These are phyloP conservation scores for Ceratocystis huliohia DNA, from an alignment of 2,329 filamentous ascomycete genomes.

Conservation along the genomic window DNA sequence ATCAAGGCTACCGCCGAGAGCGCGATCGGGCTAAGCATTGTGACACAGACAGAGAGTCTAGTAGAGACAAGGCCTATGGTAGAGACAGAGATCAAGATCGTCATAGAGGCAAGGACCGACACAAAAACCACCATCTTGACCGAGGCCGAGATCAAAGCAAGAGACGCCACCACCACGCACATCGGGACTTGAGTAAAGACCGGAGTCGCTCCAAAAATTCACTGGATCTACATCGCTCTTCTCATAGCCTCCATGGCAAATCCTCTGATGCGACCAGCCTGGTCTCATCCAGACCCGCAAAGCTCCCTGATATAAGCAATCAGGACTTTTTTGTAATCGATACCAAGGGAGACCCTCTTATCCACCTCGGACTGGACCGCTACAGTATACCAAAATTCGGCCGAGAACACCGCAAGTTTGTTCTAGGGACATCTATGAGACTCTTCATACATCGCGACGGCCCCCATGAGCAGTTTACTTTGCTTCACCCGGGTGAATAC, in stretches of 20 bases:
- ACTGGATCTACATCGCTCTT: background rate
- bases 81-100: constrained; percentile 4
- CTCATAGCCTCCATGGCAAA: background rate
- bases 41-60: background rate
- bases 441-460: constrained; percentile 56
- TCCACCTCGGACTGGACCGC: constrained; percentile 61
- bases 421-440: constrained; percentile 52
- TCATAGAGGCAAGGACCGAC: background rate
- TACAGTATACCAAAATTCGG: constrained; percentile 60
- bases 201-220: background rate
- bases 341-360: constrained; percentile 61
- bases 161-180: background rate
- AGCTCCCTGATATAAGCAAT: constrained; percentile 20
- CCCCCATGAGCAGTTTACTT: constrained; percentile 42
- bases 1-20: background rate
- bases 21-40: constrained; percentile 3
- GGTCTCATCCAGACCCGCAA: background rate
- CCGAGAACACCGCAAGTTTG: constrained; percentile 52
- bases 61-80: background rate
- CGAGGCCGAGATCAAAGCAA: constrained; percentile 3
- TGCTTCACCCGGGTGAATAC: constrained; percentile 34
- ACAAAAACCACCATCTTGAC: background rate
- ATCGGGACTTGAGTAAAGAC: background rate
- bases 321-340: constrained; percentile 49
- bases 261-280: background rate